Evolutionary conservation across 2,329 filamentous ascomycete genomes (phyloP).

Genomic region (Colletotrichum falcatum): DNA sequence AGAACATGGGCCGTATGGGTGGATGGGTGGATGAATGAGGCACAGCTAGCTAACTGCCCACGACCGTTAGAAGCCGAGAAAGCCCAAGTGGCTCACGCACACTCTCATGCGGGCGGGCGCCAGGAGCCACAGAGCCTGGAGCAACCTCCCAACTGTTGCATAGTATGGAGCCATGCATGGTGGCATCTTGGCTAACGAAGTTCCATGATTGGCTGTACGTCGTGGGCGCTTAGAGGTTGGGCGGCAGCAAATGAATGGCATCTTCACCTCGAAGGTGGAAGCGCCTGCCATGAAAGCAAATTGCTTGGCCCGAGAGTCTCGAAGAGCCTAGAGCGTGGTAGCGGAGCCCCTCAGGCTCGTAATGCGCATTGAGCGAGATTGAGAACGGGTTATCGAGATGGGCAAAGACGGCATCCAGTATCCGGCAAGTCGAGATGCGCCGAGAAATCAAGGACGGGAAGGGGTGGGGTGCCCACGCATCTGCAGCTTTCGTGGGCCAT

Average conservation of each 20-base stretch:
- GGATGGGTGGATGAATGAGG: constrained; percentile 5
- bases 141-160: constrained; percentile 4
- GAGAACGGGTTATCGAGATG: constrained; percentile 25
- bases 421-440: constrained; percentile 37
- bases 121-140: constrained; percentile 35
- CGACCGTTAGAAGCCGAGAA: background rate
- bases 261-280: constrained; percentile 37
- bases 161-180: constrained; percentile 39
- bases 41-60: constrained; percentile 30
- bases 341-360: constrained; percentile 31
- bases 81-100: constrained; percentile 23
- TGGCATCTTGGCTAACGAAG: constrained; percentile 38
- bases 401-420: constrained; percentile 24
- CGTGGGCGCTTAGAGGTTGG: constrained; percentile 41
- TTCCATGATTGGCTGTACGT: constrained; percentile 40
- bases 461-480: constrained; percentile 14
- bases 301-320: constrained; percentile 33
- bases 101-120: constrained; percentile 24
- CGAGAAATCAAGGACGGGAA: constrained; percentile 16
- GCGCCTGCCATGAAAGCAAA: constrained; percentile 37
- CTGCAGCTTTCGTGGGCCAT: constrained; percentile 23
- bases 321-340: constrained; percentile 22
- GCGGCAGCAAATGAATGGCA: constrained; percentile 36
- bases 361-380: constrained; percentile 32
- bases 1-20: background rate